Conservation (phyloP, 2,329 filamentous ascomycete genomes). For the Colletotrichum caudatum region DNA sequence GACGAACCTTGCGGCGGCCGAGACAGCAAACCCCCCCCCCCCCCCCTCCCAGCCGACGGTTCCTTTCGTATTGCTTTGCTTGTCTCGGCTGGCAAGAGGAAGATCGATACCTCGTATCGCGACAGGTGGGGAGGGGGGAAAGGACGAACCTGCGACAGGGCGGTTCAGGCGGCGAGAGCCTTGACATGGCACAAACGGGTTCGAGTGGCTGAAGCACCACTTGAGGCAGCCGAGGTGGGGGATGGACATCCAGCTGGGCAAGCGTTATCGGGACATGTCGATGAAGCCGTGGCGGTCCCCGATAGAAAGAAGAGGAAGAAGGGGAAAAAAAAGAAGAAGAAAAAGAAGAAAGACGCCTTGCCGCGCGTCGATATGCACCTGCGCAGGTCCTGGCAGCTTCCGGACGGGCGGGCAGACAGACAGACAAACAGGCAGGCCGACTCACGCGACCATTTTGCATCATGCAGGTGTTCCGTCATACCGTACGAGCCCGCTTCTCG, state of each 20-base stretch:
- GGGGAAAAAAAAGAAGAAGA: too few relatives aligned
- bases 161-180: conserved; percentile 21
- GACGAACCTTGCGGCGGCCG: conserved; percentile 10
- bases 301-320: conserved; percentile 1
- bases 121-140: not conserved
- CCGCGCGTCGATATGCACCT: conserved; percentile 17
- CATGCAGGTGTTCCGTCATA: conserved; percentile 34
- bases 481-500: conserved; percentile 15
- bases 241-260: not conserved
- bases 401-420: not conserved
- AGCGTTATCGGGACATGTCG: not conserved
- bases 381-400: conserved; percentile 25
- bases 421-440: not conserved
- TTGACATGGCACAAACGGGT: conserved; percentile 15
- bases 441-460: not conserved
- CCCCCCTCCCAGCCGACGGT: not conserved
- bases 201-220: conserved; percentile 26
- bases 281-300: not conserved
- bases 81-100: not conserved
- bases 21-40: not conserved
- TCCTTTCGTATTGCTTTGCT: conserved; percentile 5
- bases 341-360: not conserved
- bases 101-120: conserved; percentile 21
- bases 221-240: conserved; percentile 19
- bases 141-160: conserved; percentile 18